phyloP scores from a whole-genome alignment of 2,329 filamentous ascomycete species.

The Coleophoma cylindrospora region DNA sequence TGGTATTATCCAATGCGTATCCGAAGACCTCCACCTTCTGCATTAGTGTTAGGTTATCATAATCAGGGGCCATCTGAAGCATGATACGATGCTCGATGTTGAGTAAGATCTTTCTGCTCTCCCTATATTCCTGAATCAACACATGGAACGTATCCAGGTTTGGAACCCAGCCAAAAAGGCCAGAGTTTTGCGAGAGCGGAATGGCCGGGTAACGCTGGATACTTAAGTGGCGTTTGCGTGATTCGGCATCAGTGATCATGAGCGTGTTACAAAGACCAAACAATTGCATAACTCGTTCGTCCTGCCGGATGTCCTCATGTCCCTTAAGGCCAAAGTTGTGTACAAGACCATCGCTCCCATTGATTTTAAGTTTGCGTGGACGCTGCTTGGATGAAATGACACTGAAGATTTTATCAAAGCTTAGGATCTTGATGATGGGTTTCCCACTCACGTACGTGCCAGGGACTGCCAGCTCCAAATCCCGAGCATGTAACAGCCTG shows the following conservation, averaged over 20 bases:
- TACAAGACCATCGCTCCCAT: conserved; percentile 80
- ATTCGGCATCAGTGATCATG: conserved; percentile 87
- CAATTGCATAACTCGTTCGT: conserved; percentile 98
- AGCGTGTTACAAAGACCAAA: conserved; percentile 97
- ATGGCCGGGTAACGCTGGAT: conserved; percentile 97
- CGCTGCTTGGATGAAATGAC: conserved; percentile 97
- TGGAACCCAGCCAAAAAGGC: conserved; percentile 90
- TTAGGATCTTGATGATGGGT: conserved; percentile 77
- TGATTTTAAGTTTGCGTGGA: conserved; percentile 81
- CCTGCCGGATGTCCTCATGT: conserved; percentile 98
- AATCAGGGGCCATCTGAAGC: conserved; percentile 99
- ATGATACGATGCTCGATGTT: conserved; percentile 99
- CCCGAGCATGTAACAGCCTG: conserved; percentile 76
- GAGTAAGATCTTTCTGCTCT: conserved; percentile 91
- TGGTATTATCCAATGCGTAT: conserved; percentile 98
- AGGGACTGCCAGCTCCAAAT: conserved; percentile 88
- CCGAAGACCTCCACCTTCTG: conserved; percentile 99
- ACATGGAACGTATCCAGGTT: conserved; percentile 97
- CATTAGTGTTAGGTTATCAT: conserved; percentile 97
- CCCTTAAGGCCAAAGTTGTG: conserved; percentile 94
- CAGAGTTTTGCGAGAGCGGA: conserved; percentile 91
- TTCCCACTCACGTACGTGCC: conserved; percentile 81
- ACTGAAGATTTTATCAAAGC: conserved; percentile 83
- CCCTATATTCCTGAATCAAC: conserved; percentile 93
- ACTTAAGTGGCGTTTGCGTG: conserved; percentile 92